Conservation (phyloP, 768 basidiomycete species). For the Mycena pura region DNA sequence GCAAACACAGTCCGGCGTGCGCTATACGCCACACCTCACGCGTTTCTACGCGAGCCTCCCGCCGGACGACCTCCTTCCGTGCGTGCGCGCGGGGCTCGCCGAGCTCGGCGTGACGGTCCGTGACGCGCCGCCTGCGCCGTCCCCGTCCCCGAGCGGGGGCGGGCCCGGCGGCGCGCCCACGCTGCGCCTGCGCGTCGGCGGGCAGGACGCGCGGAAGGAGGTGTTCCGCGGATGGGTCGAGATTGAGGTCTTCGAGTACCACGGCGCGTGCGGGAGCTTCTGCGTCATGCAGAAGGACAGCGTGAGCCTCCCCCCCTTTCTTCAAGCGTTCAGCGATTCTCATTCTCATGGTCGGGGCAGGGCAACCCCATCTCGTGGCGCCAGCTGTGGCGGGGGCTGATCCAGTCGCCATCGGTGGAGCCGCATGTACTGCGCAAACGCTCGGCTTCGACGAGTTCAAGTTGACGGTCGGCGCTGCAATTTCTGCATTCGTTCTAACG, state of each 20-base stretch:
- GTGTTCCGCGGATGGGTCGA: slow-evolving; percentile 78
- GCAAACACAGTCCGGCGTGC: slow-evolving; percentile 77
- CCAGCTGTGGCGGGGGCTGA: slow-evolving; percentile 72
- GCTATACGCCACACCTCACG: slow-evolving; percentile 78
- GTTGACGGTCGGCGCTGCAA: too few relatives aligned
- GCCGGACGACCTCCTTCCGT: slow-evolving; percentile 57
- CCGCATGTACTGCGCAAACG: slow-evolving; percentile 56
- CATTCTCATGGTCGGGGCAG: slow-evolving; percentile 39
- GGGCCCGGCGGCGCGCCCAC: slow-evolving; percentile 56
- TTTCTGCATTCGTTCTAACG: too few relatives aligned
- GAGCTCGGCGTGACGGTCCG: slow-evolving; percentile 58
- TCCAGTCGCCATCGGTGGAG: slow-evolving; percentile 56
- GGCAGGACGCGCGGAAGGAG: slow-evolving; percentile 67
- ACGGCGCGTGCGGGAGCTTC: slow-evolving; percentile 62
- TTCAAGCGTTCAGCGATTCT: background rate
- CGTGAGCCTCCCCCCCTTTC: slow-evolving; percentile 45
- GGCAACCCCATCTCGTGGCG: slow-evolving; percentile 84
- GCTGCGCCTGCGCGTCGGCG: slow-evolving; percentile 66
- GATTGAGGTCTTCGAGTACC: slow-evolving; percentile 64
- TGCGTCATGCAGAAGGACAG: slow-evolving; percentile 74
- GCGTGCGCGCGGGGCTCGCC: slow-evolving; percentile 63
- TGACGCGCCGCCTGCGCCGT: slow-evolving; percentile 34
- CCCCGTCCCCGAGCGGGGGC: slow-evolving; percentile 61
- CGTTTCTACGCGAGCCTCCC: slow-evolving; percentile 76
- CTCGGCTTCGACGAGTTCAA: too few relatives aligned